These are phyloP conservation scores for Cystoisospora suis DNA, from an alignment of 169 alveolate genomes.

Conservation along the genomic window DNA sequence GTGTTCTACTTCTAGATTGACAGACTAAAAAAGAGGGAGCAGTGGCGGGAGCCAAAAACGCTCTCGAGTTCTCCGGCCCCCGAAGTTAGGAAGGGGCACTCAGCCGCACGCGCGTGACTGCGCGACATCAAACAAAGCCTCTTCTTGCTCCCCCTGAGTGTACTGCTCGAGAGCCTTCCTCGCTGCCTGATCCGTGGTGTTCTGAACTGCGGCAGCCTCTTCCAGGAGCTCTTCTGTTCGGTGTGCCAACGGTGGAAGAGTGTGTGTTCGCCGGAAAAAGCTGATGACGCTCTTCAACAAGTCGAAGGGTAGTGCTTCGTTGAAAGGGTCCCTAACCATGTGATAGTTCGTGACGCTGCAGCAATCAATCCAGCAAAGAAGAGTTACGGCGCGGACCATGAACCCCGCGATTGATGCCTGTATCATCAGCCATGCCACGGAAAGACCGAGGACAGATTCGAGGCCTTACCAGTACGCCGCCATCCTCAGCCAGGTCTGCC, in stretches of 20 bases:
- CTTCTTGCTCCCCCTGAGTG: too few relatives aligned
- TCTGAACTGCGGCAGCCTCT: not conserved
- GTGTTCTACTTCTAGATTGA: too few relatives aligned
- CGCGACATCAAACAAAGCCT: too few relatives aligned
- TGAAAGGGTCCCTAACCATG: conserved; percentile 53
- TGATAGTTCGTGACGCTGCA: conserved; percentile 54
- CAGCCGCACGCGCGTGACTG: too few relatives aligned
- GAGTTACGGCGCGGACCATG: not conserved
- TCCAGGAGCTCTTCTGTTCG: not conserved
- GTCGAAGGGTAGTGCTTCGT: conserved; percentile 24
- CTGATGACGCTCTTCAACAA: not conserved
- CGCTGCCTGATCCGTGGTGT: not conserved
- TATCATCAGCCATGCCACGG: not conserved
- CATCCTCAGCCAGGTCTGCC: conserved; percentile 51
- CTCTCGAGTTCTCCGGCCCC: too few relatives aligned
- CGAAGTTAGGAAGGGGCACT: too few relatives aligned
- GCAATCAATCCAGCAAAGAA: not conserved
- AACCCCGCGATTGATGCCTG: too few relatives aligned
- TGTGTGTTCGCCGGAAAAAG: not conserved
- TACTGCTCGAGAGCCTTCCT: not conserved
- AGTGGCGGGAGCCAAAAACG: too few relatives aligned
- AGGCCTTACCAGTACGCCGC: conserved; percentile 47
- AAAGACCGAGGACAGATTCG: not conserved
- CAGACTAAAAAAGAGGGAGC: too few relatives aligned
- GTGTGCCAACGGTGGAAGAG: not conserved